Base-by-base conservation (phyloP, 2,329 filamentous ascomycete species). In the Exophiala sideris region DNA sequence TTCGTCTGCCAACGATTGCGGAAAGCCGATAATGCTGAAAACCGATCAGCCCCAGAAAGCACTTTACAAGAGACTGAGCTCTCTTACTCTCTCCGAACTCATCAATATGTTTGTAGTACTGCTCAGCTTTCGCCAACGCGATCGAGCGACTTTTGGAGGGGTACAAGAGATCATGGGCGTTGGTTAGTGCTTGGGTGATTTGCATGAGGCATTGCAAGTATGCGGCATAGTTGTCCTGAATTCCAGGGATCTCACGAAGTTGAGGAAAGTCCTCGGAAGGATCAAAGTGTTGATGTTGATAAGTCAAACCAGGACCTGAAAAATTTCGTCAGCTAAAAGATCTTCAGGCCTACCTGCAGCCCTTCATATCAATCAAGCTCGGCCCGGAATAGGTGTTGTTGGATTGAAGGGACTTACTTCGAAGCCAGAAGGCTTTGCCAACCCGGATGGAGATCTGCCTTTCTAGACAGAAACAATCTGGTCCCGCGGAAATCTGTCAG, bases 51-150 rank as follows among this genome's bases (percentile, higher is more conserved):
- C 29, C 41, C 16, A 32, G 18, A 34, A 35, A 45, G 14, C 39
- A 21, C 5, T 5, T 7, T 24, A 16, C 20, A 16, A 10, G 10
- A 21, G 5, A 12, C 8, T 42, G 10, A 21, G 1, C 7, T 12
- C 40, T 20, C 36, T 41, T 11, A 53, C 50, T 32, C 34, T 49
- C 52, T 6, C 46, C 45, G 38, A 54, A 54, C 12, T 50, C 52
- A 40, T 54, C 52, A n/a, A 54, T 50, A 34, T 54, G 52, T 21
- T 54, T 54, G 40, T 54, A 54, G 35, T 54, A 54, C 16, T 50
- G 45, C 40, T 54, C 52, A 6, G 52, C 46, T 40, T 54, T 54
- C 20, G 52, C 52, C 24, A 54, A 45, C 14, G 52, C 52, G 9
- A 54, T 33, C 39, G 52, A 54, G 39, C 45, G 52, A 34, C 52